Conservation (phyloP, 345 rosid genomes). For the Barbarea vulgaris region DNA sequence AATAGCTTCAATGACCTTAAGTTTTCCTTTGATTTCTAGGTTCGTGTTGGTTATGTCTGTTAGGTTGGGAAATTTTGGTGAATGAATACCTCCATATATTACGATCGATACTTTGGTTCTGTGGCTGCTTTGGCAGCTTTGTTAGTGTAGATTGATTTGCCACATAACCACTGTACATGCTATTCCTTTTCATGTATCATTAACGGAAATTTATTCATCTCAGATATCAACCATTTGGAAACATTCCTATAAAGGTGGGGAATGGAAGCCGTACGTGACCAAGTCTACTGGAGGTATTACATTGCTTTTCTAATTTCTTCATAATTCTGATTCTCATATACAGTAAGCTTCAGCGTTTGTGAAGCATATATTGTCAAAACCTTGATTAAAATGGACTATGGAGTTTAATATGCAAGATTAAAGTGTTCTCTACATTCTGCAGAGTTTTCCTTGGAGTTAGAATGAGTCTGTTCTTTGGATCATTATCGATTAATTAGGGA, state of each 20-base stretch:
- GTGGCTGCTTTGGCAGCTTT: conserved; percentile 15
- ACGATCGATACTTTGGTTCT: background rate
- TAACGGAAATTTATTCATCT: conserved; percentile 27
- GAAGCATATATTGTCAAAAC: conserved; percentile 3
- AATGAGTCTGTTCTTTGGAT: conserved; percentile 2
- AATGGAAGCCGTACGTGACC: conserved; percentile 79
- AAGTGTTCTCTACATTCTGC: background rate
- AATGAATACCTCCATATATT: background rate
- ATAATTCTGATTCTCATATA: background rate
- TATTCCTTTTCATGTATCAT: background rate
- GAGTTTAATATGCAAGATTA: background rate
- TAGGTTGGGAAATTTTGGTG: conserved; percentile 11
- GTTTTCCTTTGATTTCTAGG: background rate
- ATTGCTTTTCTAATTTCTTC: background rate
- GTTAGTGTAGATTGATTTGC: background rate
- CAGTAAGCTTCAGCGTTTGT: conserved; percentile 5
- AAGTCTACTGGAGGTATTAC: conserved; percentile 71
- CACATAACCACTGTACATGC: background rate
- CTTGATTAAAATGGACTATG: background rate
- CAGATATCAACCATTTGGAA: conserved; percentile 92
- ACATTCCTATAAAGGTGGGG: conserved; percentile 72
- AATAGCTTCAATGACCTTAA: conserved; percentile 9
- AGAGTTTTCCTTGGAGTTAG: conserved; percentile 4
- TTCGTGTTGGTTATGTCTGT: conserved; percentile 9
- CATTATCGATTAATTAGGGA: background rate